Evolutionary conservation across 257 asterid species (phyloP), one percentile per base, ranked within the genome.

Genomic region (Voacanga thouarsii): DNA sequence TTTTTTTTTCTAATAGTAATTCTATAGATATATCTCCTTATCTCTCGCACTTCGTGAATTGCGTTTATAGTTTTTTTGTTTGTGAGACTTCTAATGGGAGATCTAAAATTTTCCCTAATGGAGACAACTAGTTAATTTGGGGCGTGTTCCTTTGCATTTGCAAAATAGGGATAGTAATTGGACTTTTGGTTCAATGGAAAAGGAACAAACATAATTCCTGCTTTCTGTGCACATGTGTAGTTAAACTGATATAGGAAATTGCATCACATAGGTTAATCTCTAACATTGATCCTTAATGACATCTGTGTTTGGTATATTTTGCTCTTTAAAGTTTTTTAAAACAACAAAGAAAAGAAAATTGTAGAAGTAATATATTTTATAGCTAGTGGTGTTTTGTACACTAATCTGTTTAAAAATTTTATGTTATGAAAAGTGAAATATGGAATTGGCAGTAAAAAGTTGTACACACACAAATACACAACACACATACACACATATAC

Each of bases 51-150:
- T 28, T 21, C 6, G 6, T 43, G n/a, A 8, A 7, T 33, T 66
- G 41, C 43, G 33, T 66, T 28, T 14, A 33, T 33, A 28, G 45
- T 33, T 21, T 14, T 26, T 72, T 28, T 2, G n/a, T 24, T 28
- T 26, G 26, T 53, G 26, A 18, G 41, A 49, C 7, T 26, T 72
- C 12, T 30, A 6, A 21, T 24, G 15, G 33, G 19, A 28, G 76
- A 80, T 80, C 76, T 56, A 69, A 74, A 19, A 37, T 6, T 56
- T 64, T 80, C 55, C 44, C 21, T 4, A 2, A 15, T 51, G 2
- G 1, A 15, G 11, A 26, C 9, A 21, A 18, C 21, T n/a, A 56
- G 24, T 53, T 67, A 45, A 74, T 74, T 12, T 7, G 57, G 57
- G 23, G 2, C 9, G 5, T 24, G 19, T 3, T 72, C 15, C 23